Evolutionary conservation across 2,329 filamentous ascomycete species (phyloP).

Genomic region (Coniochaeta sp.): DNA sequence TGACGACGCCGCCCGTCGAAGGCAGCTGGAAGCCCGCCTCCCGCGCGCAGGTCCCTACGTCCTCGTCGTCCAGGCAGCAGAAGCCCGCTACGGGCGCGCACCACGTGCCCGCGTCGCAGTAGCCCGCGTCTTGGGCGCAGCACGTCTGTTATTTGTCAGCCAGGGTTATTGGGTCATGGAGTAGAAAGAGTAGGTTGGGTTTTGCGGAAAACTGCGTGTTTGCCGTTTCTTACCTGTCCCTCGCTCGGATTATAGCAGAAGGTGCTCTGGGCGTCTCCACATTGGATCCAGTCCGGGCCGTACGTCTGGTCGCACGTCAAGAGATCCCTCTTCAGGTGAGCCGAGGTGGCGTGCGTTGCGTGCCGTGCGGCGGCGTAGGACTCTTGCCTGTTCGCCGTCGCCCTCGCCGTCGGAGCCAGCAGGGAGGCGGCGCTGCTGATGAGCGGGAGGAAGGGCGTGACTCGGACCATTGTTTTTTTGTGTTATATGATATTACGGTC

Average conservation of each 20-base stretch:
- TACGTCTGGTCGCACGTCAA: constrained; percentile 26
- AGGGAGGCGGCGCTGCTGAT: neutral
- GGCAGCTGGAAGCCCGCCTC: constrained; percentile 25
- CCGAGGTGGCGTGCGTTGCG: neutral
- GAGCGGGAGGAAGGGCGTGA: neutral
- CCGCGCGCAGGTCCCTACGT: constrained; percentile 23
- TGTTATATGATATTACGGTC: neutral
- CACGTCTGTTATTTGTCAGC: constrained; percentile 20
- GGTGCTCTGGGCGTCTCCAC: constrained; percentile 20
- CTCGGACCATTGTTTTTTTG: neutral
- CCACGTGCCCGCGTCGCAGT: constrained; percentile 25
- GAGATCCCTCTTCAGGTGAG: constrained; percentile 10
- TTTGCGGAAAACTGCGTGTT: no score
- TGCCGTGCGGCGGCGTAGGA: neutral
- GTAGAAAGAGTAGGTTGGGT: neutral
- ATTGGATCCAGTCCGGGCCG: constrained; percentile 21
- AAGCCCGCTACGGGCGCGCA: constrained; percentile 29
- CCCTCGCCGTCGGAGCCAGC: neutral
- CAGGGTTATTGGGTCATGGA: no score
- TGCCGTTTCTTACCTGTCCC: constrained; percentile 29
- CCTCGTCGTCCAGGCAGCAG: constrained; percentile 28
- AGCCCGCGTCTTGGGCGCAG: constrained; percentile 24
- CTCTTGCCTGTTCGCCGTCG: neutral
- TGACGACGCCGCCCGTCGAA: neutral
- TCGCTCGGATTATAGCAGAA: constrained; percentile 26